Percentiles rank a stretch among this genome's conserved stretches.
These are phyloP conservation scores for Chrysoporthe cubensis DNA, from an alignment of 2,329 filamentous ascomycete genomes.

Conservation along the genomic window DNA sequence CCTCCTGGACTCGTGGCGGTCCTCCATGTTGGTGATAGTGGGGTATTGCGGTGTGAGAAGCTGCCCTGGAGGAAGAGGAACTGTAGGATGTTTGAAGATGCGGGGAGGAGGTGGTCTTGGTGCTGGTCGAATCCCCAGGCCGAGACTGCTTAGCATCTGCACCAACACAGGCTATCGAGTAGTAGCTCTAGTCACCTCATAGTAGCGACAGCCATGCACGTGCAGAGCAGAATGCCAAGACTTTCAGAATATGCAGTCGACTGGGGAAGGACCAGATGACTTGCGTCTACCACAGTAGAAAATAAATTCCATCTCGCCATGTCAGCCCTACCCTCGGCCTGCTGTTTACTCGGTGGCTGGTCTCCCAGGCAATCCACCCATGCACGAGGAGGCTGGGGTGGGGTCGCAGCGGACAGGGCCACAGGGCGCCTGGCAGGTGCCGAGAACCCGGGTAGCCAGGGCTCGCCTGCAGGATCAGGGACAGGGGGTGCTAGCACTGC, in stretches of 20 bases:
- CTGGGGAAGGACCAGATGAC: not conserved
- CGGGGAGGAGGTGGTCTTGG: not conserved
- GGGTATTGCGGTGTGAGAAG: not conserved
- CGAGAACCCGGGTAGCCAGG: conserved; percentile 11
- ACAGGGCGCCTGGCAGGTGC: conserved; percentile 8
- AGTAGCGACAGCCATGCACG: not conserved
- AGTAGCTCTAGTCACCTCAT: not conserved
- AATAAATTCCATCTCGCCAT: not conserved
- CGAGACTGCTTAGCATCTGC: conserved; percentile 2
- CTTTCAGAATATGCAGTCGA: not conserved
- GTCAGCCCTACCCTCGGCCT: not conserved
- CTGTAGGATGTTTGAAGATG: not conserved
- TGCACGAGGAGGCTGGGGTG: conserved; percentile 24
- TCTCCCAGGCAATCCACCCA: conserved; percentile 24
- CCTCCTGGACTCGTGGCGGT: conserved; percentile 23
- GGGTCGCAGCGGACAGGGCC: not conserved
- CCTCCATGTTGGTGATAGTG: not conserved
- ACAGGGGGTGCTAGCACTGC: not conserved
- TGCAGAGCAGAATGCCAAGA: conserved; percentile 9
- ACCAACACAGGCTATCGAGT: not conserved
- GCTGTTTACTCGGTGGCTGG: conserved; percentile 28
- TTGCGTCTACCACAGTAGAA: not conserved
- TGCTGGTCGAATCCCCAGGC: not conserved
- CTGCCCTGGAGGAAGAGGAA: not conserved
- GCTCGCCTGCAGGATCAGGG: not conserved